Evolutionary conservation across 768 basidiomycete genomes (phyloP).

Genomic region (Serendipita sp.): DNA sequence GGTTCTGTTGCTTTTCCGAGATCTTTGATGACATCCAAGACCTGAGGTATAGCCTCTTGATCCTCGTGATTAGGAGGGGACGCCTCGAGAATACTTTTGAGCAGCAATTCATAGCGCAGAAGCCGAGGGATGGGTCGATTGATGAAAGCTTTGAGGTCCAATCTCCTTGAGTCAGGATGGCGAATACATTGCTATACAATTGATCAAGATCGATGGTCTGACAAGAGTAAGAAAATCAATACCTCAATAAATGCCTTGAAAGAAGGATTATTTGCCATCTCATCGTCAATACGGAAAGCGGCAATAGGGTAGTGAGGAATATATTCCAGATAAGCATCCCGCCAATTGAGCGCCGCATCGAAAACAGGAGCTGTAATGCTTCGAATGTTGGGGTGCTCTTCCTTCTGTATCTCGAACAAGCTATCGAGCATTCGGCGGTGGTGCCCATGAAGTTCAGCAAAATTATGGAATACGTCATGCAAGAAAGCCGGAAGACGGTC

Average conservation of each 20-base stretch:
- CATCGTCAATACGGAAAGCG: conserved; percentile 72
- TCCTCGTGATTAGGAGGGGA: conserved; percentile 67
- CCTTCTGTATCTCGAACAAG: conserved; percentile 73
- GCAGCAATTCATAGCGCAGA: conserved; percentile 71
- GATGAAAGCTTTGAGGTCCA: conserved; percentile 89
- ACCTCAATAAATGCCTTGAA: conserved; percentile 79
- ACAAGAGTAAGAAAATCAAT: conserved; percentile 14
- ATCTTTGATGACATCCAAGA: conserved; percentile 72
- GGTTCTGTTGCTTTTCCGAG: conserved; percentile 79
- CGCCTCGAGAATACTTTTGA: conserved; percentile 66
- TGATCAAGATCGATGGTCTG: background rate
- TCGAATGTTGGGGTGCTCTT: conserved; percentile 65
- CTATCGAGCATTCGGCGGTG: conserved; percentile 62
- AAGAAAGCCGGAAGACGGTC: conserved; percentile 64
- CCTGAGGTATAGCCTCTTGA: conserved; percentile 61
- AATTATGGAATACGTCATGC: conserved; percentile 80
- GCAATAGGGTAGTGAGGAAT: conserved; percentile 88
- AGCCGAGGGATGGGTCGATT: conserved; percentile 82
- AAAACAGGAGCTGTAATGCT: conserved; percentile 72
- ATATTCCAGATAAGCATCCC: conserved; percentile 85
- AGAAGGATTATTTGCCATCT: conserved; percentile 61
- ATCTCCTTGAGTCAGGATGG: conserved; percentile 59
- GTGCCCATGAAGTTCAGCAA: conserved; percentile 53
- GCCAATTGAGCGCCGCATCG: conserved; percentile 82
- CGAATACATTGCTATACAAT: conserved; percentile 25